Evolutionary conservation across 257 asterid genomes (phyloP), one percentile per base, ranked within the genome.

Genomic region (Solanum megistacrolobum): DNA sequence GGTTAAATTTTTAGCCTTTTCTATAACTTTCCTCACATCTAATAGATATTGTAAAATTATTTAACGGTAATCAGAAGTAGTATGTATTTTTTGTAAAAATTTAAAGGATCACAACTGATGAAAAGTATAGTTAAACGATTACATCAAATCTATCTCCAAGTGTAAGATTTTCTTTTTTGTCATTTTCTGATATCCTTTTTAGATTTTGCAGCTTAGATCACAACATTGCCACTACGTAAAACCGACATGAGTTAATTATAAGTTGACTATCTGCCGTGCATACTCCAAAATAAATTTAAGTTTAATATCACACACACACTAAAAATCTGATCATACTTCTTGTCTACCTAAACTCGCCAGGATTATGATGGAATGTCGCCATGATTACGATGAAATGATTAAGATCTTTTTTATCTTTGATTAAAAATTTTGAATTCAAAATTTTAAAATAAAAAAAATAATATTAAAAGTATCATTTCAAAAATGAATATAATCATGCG

Each of bases 331-430:
- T 74, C 48, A 34, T 12, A 35, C 16, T 55, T 55, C 4, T 55
- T 55, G 65, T 55, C 65, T 6, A 18, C n/a, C 0, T 52, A 0
- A 52, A 18, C n/a, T 52, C 9, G 23, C 9, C 20, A 14, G 14
- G 31, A 10, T 34, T 7, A 7, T 16, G 39, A 60, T 62, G 5
- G 12, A 60, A 62, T 62, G 1, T 48, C 2, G 20, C 3, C 0
- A 14, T 1, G 14, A 9, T 32, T 7, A 7, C 4, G 39, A 60
- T 62, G 6, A n/a, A 62, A 62, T n/a, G 1, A 3, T 68, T 27
- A 5, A 13, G 2, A 68, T 25, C 0, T 66, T 2, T 12, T 25
- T 5, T 23, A 2, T 25, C 0, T 1, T 66, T 9, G 6, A 62
- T 62, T 25, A 62, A 11, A 62, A 7, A 60, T 8, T 7, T 21